phyloP scores from a whole-genome alignment of 2,329 filamentous ascomycete species.

The Ophioceras dolichostomum region DNA sequence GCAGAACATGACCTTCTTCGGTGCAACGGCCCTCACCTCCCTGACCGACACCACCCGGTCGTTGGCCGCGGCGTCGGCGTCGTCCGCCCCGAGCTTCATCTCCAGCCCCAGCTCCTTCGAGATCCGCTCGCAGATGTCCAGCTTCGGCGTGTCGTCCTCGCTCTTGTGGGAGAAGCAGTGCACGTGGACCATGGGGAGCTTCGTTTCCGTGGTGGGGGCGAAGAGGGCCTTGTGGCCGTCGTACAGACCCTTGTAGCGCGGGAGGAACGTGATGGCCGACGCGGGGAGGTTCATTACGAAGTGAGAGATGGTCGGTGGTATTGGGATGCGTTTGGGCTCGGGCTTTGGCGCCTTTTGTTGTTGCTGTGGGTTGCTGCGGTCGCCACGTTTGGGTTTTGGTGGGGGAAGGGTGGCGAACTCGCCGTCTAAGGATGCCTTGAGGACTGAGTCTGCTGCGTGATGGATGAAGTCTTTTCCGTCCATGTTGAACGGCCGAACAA shows the following conservation, averaged over 20 bases:
- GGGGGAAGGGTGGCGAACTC: slow-evolving; percentile 38
- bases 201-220: slow-evolving; percentile 28
- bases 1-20: slow-evolving; percentile 94
- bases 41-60: slow-evolving; percentile 42
- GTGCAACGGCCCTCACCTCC: slow-evolving; percentile 77
- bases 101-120: slow-evolving; percentile 43
- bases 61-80: no score
- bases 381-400: slow-evolving; percentile 36
- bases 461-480: slow-evolving; percentile 77
- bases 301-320: slow-evolving; percentile 73
- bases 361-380: slow-evolving; percentile 16
- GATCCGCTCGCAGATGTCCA: slow-evolving; percentile 55
- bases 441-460: slow-evolving; percentile 49
- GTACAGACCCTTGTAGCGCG: slow-evolving; percentile 68
- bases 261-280: slow-evolving; percentile 73
- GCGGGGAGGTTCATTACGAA: slow-evolving; percentile 98
- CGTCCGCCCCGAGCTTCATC: slow-evolving; percentile 38
- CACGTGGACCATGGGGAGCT: slow-evolving; percentile 77
- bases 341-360: slow-evolving; percentile 11
- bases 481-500: slow-evolving; percentile 67
- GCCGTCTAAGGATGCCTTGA: slow-evolving; percentile 33
- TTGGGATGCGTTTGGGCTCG: slow-evolving; percentile 25
- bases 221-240: slow-evolving; percentile 57
- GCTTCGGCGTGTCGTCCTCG: slow-evolving; percentile 40
- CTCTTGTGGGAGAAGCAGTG: slow-evolving; percentile 86